A percentile compares a stretch with the other conserved stretches of the same genome.
These are phyloP conservation scores for Phytophthora constricta DNA, from an alignment of 352 stramenopile genomes.

Conservation along the genomic window DNA sequence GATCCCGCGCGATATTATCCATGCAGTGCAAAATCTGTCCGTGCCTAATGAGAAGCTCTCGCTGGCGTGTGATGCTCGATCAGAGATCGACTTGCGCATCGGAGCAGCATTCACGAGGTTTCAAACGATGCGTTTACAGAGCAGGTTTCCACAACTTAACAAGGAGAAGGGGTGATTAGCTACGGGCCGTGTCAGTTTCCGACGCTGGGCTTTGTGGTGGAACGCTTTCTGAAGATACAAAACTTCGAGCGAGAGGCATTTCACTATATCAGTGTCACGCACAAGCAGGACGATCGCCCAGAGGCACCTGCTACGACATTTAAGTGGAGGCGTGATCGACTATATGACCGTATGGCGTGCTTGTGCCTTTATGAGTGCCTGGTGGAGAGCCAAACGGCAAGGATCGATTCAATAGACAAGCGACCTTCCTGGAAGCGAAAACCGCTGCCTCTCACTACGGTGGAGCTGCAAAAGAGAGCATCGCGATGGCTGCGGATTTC, in stretches of 20 bases:
- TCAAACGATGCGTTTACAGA: conserved; percentile 94
- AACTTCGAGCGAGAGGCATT: conserved; percentile 98
- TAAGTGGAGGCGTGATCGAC: conserved; percentile 93
- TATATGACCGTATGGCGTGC: conserved; percentile 96
- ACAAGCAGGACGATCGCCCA: conserved; percentile 54
- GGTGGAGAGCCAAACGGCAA: conserved; percentile 64
- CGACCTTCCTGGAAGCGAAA: conserved; percentile 93
- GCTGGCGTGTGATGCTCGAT: conserved; percentile 89
- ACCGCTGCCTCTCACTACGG: conserved; percentile 97
- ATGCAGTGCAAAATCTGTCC: conserved; percentile 86
- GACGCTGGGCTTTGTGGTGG: conserved; percentile 97
- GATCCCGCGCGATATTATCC: conserved; percentile 91
- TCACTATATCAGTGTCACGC: conserved; percentile 94
- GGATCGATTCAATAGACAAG: conserved; percentile 76
- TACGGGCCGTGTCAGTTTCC: conserved; percentile 99
- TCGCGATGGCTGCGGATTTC: conserved; percentile 96
- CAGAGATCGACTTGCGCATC: conserved; percentile 96
- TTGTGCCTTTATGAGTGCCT: conserved; percentile 93
- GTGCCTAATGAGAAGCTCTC: conserved; percentile 84
- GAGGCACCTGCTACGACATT: conserved; percentile 89
- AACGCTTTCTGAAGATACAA: conserved; percentile 94
- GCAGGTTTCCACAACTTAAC: conserved; percentile 72
- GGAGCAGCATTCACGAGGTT: conserved; percentile 95
- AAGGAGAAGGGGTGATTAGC: conserved; percentile 93
- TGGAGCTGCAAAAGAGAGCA: conserved; percentile 98